A percentile compares a stretch with the other conserved stretches of the same genome.
Evolutionary conservation across 345 rosid species (phyloP).

Genomic region (rapeseed (Brassica napus)): Da-Ae NC_063449.1:45211501-45212000

Average conservation of each 20-base stretch:
- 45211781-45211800: slow-evolving; percentile 1
- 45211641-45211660: neutral
- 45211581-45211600: no score
- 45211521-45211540: no score
- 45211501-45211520: no score
- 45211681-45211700: neutral
- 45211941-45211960: neutral
- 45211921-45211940: slow-evolving; percentile 30
- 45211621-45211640: neutral
- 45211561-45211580: no score
- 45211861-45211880: slow-evolving; percentile 18
- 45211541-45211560: no score
- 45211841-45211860: slow-evolving; percentile 39
- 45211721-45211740: neutral
- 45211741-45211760: neutral
- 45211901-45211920: slow-evolving; percentile 36
- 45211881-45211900: slow-evolving; percentile 24
- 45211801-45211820: neutral
- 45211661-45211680: neutral
- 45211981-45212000: slow-evolving; percentile 9
- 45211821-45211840: slow-evolving; percentile 20
- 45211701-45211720: neutral
- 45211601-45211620: neutral
- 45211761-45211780: neutral
- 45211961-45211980: neutral